A percentile compares a stretch with the other conserved stretches of the same genome.
phyloP scores from a whole-genome alignment of 768 basidiomycete species.

The Mycena alexandri region DNA sequence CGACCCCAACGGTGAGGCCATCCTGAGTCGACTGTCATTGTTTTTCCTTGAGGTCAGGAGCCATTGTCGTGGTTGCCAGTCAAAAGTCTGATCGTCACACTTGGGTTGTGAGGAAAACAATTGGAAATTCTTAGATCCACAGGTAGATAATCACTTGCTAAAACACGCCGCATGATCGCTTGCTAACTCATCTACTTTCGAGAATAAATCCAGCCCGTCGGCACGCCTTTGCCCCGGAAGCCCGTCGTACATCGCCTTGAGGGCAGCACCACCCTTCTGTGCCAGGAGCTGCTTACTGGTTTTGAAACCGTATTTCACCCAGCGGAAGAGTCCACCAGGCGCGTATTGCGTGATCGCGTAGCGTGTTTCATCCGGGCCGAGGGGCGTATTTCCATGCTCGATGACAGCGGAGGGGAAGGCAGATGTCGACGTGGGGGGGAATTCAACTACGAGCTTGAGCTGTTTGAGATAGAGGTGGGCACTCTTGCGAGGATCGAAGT shows the following conservation, averaged over 20 bases:
- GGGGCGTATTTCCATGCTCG: slow-evolving; percentile 39
- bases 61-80: too few species aligned
- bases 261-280: not conserved
- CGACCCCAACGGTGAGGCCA: too few species aligned
- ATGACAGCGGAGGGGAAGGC: slow-evolving; percentile 41
- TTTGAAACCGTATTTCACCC: slow-evolving; percentile 39
- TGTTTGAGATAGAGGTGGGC: slow-evolving; percentile 47
- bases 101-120: too few species aligned
- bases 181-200: slow-evolving; percentile 5
- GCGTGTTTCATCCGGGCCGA: slow-evolving; percentile 35
- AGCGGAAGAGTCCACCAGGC: slow-evolving; percentile 43
- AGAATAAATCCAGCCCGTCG: not conserved
- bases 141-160: not conserved
- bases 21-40: too few species aligned
- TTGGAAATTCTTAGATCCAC: too few species aligned
- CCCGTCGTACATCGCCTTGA: not conserved
- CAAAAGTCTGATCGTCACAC: too few species aligned
- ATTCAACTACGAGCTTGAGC: slow-evolving; percentile 40
- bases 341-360: slow-evolving; percentile 45
- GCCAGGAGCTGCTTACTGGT: slow-evolving; percentile 9
- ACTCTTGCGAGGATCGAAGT: slow-evolving; percentile 41
- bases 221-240: not conserved
- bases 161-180: not conserved
- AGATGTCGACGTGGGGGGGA: slow-evolving; percentile 38
- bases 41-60: too few species aligned